Evolutionary conservation across 441 rosid species (phyloP).

Genomic region (Corymbia calophylla): DNA sequence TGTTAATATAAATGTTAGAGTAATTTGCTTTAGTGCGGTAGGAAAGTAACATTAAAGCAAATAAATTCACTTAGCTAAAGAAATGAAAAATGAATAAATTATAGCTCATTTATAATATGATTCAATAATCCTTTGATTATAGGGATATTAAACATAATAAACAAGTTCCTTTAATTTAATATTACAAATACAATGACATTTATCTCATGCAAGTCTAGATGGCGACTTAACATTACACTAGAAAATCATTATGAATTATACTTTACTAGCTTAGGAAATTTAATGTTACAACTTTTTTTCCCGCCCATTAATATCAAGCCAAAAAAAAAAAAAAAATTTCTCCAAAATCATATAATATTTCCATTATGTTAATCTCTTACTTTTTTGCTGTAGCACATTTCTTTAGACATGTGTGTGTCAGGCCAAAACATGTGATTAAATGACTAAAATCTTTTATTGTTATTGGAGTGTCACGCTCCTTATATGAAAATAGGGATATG

Average conservation of each 20-base stretch:
- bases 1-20: background rate
- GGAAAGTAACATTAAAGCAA: background rate
- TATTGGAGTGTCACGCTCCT: no score
- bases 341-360: rapidly evolving
- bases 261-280: background rate
- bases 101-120: background rate
- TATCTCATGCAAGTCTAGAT: background rate
- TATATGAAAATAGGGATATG: no score
- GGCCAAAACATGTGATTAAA: background rate
- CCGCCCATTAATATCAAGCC: background rate
- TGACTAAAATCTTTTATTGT: background rate
- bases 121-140: background rate
- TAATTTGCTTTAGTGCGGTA: background rate
- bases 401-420: rapidly evolving
- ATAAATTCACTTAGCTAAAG: background rate
- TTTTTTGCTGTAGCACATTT: background rate
- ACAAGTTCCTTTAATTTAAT: background rate
- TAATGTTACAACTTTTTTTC: background rate
- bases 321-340: no score
- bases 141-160: background rate
- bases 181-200: background rate
- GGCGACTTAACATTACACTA: no score
- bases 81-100: background rate
- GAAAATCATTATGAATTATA: background rate
- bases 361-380: rapidly evolving